Base-by-base conservation (phyloP, 371 early-diverging fungal genomes). In the Saksenaea oblongispora region DNA sequence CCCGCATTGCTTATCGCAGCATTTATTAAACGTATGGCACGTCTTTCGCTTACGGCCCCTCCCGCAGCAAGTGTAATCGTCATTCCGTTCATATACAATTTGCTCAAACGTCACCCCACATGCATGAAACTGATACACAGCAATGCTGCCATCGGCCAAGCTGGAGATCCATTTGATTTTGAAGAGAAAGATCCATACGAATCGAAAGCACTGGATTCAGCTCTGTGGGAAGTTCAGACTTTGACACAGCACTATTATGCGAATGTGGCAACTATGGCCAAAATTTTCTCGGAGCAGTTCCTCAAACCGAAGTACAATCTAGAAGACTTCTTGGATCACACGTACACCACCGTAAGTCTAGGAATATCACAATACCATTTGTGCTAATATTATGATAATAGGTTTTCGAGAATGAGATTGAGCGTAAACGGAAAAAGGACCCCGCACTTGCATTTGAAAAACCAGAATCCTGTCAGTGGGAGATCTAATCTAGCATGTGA, bases 321-420 rank as follows among this genome's bases (percentile, higher is more conserved):
- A 42, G 98, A 97, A 72, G 95, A 95, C 72, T 97, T 95, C 70
- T 80, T 96, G 80, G 98, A 96, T 65, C 93, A 94, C 66, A 93
- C 93, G 1, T 97, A 95, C 78, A 67, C 85, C 1, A 91, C 91
- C n/a, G 82, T 84, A 75, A 75, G 79, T 73, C 3, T 27, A 4
- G 11, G 9, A 5, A 22, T 1, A 0, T 18, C 24, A 5, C 15
- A 36, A 36, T 13, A 55, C 17, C 22, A 10, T 18, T 3, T 11
- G 5, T 17, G 18, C 47, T 47, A 26, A 13, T 54, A 35, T 34
- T 14, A 56, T 24, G 47, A 34, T 24, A 3, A 7, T 75, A 88
- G 78, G 82, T 93, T 81, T 90, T 92, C 74, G 82, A 84, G 39
- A 85, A 80, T 41, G 92, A 91, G 62, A 78, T 85, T 28, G 69